A percentile compares a stretch with the other conserved stretches of the same genome.
Evolutionary conservation across 148 eudicot species (phyloP).

Genomic region (Cornus suecica): DNA sequence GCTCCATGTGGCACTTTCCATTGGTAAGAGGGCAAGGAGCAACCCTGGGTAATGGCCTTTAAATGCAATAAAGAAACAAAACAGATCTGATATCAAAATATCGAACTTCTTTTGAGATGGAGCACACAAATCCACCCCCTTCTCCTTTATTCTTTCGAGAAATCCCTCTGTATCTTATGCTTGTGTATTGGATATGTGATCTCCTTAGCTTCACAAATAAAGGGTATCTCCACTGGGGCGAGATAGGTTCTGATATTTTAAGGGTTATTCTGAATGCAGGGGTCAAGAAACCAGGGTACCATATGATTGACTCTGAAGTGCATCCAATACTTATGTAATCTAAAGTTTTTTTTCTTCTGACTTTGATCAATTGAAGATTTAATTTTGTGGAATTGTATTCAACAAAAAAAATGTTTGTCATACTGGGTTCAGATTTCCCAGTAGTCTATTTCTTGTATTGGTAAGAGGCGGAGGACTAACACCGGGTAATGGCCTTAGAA

Average conservation of each 20-base stretch:
- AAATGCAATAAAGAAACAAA: not conserved
- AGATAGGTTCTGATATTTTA: too few species aligned
- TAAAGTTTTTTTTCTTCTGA: too few species aligned
- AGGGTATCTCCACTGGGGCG: too few species aligned
- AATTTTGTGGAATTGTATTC: too few species aligned
- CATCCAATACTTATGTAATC: conserved; percentile 2
- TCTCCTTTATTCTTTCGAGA: not conserved
- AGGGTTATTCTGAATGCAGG: not conserved
- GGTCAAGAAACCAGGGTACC: not conserved
- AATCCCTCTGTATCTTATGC: not conserved
- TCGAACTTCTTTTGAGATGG: not conserved
- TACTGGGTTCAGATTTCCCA: too few species aligned
- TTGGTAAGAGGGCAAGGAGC: too few species aligned
- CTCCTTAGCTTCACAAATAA: not conserved
- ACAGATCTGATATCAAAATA: not conserved
- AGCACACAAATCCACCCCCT: not conserved
- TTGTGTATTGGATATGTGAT: not conserved
- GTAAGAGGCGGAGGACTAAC: too few species aligned
- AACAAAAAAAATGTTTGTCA: too few species aligned
- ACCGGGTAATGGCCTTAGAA: too few species aligned
- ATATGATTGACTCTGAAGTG: not conserved
- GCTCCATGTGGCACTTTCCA: too few species aligned
- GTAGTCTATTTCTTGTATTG: too few species aligned
- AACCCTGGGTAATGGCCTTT: not conserved
- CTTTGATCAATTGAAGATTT: too few species aligned